Base-by-base conservation (phyloP, 225 moss, liverwort and hornwort genomes). In the Physcomitrellopsis africana region DNA sequence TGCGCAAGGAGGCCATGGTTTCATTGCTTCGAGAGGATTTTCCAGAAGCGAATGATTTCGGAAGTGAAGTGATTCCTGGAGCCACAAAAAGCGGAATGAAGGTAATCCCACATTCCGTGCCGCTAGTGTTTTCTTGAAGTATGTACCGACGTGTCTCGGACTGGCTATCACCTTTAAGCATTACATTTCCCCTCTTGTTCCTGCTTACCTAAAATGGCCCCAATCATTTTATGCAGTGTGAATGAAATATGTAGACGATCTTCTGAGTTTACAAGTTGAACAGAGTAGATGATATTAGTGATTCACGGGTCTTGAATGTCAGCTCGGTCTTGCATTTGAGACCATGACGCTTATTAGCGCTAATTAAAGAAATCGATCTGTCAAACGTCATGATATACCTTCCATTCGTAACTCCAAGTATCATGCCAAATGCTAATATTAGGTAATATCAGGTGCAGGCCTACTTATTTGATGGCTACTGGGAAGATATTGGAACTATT, bases 401-500 rank as follows among this genome's bases (percentile, higher is more conserved):
- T 55, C 0, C 0, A 0, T 45, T 75, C 1, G 32, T 51, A 13
- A 66, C 57, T 23, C 37, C 52, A 74, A 78, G 58, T 44, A 32
- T 29, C 22, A 53, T 74, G 26, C 46, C 70, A 70, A 82, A 61
- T 75, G 70, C 70, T 82, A 82, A 69, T 74, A 37, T 66, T 53
- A 74, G 18, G 46, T 60, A 51, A 59, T 10, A 54, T 77, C 67
- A 86, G 86, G 82, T 88, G 32, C 96, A 96, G 79, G 96, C 96
- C 16, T 93, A 82, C 42, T 72, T 96, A 47, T 96, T 92, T 63
- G 92, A 96, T 80, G 96, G 92, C 20, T 96, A 93, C 51, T 96
- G 93, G 96, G 90, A 96, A 79, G 93, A 96, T 72, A 96, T 96
- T 60, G 96, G 96, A 71, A 93, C 96, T 57, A 93, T 96, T 18